Conservation (phyloP, 352 stramenopile genomes). For the Bremia lactucae region DNA sequence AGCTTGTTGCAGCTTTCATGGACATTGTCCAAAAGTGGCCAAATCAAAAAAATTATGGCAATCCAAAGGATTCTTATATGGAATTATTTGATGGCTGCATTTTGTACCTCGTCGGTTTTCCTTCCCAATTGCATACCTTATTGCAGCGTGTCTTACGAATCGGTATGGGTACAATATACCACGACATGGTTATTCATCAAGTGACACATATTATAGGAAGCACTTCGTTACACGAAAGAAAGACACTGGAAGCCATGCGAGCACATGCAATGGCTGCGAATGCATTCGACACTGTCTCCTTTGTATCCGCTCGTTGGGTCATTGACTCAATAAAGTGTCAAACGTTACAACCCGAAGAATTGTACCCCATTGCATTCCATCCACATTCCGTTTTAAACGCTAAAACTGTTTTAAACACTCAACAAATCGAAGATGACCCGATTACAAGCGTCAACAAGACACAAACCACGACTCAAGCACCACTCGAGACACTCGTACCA, state of each 20-base stretch:
- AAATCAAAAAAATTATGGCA: neutral
- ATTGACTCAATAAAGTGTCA: conserved; percentile 48
- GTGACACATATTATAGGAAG: conserved; percentile 67
- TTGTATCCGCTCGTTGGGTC: conserved; percentile 56
- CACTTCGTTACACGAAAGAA: conserved; percentile 27
- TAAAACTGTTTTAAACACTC: neutral
- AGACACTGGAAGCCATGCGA: conserved; percentile 24
- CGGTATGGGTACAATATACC: conserved; percentile 65
- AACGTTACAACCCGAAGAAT: conserved; percentile 40
- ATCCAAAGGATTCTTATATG: conserved; percentile 21
- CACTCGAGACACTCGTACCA: too few relatives aligned
- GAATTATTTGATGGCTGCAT: conserved; percentile 61
- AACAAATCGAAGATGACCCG: too few relatives aligned
- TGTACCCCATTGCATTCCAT: conserved; percentile 61
- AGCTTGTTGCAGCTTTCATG: conserved; percentile 19
- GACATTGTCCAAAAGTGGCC: conserved; percentile 22
- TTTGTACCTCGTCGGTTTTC: conserved; percentile 48
- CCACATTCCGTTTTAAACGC: too few relatives aligned
- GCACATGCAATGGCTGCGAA: conserved; percentile 19
- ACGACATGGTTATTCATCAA: conserved; percentile 37
- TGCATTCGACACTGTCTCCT: conserved; percentile 24
- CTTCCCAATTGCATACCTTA: conserved; percentile 20
- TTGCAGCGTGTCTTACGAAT: conserved; percentile 45
- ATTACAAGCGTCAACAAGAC: too few relatives aligned
- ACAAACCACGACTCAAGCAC: too few relatives aligned